A percentile compares a stretch with the other conserved stretches of the same genome.
These are phyloP conservation scores for Stachybotrys elegans DNA, from an alignment of 2,329 filamentous ascomycete species.

Conservation along the genomic window DNA sequence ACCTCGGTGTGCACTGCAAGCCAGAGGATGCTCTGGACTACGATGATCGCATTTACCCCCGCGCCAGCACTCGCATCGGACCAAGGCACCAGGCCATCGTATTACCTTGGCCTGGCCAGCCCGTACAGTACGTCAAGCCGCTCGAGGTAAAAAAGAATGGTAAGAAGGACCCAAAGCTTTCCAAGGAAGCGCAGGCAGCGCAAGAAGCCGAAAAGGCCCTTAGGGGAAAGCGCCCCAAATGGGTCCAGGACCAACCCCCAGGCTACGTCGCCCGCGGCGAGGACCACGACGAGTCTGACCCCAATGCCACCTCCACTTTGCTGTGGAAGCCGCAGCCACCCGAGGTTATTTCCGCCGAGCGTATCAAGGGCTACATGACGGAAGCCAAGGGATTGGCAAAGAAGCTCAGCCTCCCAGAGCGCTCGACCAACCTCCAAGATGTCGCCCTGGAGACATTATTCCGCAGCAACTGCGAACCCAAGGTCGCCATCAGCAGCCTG, in stretches of 20 bases:
- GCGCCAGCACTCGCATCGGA: conserved; percentile 87
- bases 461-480: conserved; percentile 64
- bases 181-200: conserved; percentile 74
- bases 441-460: conserved; percentile 73
- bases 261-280: conserved; percentile 84
- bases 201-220: conserved; percentile 77
- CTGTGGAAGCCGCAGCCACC: conserved; percentile 72
- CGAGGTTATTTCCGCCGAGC: conserved; percentile 43
- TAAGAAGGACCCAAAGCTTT: conserved; percentile 71
- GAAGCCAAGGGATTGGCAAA: conserved; percentile 61
- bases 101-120: conserved; percentile 75
- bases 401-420: conserved; percentile 64
- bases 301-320: conserved; percentile 67
- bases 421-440: conserved; percentile 83
- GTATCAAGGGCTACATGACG: conserved; percentile 73
- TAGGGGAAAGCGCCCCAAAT: conserved; percentile 80
- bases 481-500: conserved; percentile 66
- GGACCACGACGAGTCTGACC: conserved; percentile 66
- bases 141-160: conserved; percentile 78
- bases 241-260: conserved; percentile 84
- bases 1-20: conserved; percentile 91
- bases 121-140: conserved; percentile 87
- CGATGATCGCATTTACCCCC: conserved; percentile 94
- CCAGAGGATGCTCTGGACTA: conserved; percentile 95
- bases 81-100: conserved; percentile 88